A percentile compares a stretch with the other conserved stretches of the same genome.
Conservation (phyloP, 805 yeast species). For the Wickerhamiella cacticola region DNA sequence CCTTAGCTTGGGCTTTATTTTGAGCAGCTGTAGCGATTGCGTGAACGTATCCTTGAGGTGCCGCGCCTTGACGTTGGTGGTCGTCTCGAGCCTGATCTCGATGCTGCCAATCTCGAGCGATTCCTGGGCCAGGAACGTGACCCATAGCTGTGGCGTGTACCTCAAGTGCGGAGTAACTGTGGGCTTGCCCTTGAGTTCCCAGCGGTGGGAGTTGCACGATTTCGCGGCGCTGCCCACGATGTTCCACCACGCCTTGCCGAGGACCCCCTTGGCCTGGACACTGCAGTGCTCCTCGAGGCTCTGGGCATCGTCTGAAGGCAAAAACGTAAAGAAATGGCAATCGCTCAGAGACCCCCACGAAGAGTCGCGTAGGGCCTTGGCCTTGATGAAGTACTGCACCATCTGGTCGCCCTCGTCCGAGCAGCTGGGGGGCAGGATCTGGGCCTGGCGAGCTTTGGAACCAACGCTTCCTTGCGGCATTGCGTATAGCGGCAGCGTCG, state of each 20-base stretch:
- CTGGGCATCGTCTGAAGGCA: conserved; percentile 31
- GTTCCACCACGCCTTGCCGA: conserved; percentile 10
- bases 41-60: conserved; percentile 5
- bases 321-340: conserved; percentile 40
- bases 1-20: neutral
- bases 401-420: conserved; percentile 22
- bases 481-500: conserved; percentile 25
- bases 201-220: conserved; percentile 7
- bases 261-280: conserved; percentile 8
- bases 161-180: neutral
- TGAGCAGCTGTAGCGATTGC: neutral
- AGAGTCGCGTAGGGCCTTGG: conserved; percentile 14
- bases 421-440: conserved; percentile 27
- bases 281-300: neutral
- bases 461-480: conserved; percentile 16
- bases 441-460: conserved; percentile 13
- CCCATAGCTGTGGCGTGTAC: neutral
- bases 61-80: conserved; percentile 4
- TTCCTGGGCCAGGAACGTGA: conserved; percentile 6
- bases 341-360: neutral
- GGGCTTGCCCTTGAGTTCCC: conserved; percentile 9
- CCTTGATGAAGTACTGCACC: conserved; percentile 46
- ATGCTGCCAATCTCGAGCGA: neutral
- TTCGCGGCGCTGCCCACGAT: conserved; percentile 8
- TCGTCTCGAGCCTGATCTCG: neutral